A percentile compares a stretch with the other conserved stretches of the same genome.
phyloP scores from a whole-genome alignment of 192 early-diverging fungal genomes.

The Coemansia sp. region DNA sequence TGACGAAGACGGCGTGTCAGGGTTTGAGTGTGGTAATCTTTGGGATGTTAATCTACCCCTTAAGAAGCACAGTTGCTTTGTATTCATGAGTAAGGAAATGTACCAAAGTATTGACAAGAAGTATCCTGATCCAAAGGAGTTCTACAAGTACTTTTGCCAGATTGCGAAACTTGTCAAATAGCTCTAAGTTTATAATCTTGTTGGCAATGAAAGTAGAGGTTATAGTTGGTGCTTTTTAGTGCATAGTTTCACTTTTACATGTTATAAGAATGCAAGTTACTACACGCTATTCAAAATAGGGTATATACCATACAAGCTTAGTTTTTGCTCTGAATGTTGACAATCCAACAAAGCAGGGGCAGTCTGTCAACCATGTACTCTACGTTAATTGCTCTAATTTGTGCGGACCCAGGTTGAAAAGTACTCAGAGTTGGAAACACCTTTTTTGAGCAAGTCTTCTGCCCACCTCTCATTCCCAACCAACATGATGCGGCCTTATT shows the following conservation, averaged over 20 bases:
- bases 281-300: neutral
- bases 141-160: neutral
- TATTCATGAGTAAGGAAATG: neutral
- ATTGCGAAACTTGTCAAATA: neutral
- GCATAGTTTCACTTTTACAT: neutral
- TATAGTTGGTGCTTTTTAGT: neutral
- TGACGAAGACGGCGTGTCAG: neutral
- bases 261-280: neutral
- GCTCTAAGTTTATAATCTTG: neutral
- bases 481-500: no score
- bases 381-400: no score
- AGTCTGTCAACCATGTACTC: no score
- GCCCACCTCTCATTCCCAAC: no score
- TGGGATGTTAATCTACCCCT: neutral
- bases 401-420: no score
- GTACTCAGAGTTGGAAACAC: no score
- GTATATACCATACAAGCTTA: neutral
- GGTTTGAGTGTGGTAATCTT: neutral
- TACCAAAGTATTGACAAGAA: neutral
- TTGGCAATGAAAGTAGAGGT: no score
- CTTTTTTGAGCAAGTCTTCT: no score
- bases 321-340: neutral
- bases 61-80: neutral
- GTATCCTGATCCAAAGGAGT: neutral
- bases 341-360: neutral